Evolutionary conservation across 2,329 filamentous ascomycete genomes (phyloP), one percentile per base, ranked within the genome.

Genomic region (Leptographium procerum): DNA sequence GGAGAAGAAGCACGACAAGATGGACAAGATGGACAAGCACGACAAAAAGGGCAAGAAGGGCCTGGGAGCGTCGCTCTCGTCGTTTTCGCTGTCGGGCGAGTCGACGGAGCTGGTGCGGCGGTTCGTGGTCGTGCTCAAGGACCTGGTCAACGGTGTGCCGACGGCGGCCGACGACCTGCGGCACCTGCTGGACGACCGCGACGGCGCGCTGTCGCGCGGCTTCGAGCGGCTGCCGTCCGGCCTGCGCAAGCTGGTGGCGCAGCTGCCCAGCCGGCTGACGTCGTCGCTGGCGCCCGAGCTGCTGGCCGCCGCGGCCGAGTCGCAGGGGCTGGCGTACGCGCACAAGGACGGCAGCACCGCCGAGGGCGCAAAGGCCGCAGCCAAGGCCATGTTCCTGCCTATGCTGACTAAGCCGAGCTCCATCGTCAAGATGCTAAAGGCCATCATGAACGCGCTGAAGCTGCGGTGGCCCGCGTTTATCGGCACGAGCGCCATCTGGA

Each of bases 141-240:
- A 99, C 69, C 81, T 96, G 19, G 83, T 94, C 66, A 91, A 91
- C 69, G 94, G 94, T 61, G 94, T 90, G 1, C 94, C 94, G 3
- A 96, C 92, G 0, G 94, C 94, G 3, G 96, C 95, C 71, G 81
- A 87, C 67, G 94, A 99, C 69, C 85, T 99, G n/a, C 84, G 77
- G 3, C 66, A 68, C 16, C 77, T 87, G 26, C 71, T 86, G 50
- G 80, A 85, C 60, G 81, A 85, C 67, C 77, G 77, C 61, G 81
- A 86, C 66, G 79, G 80, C 60, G 73, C 77, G n/a, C 74, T 86
- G n/a, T 74, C 77, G 47, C 76, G 77, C 59, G 77, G 77, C 60
- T 86, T 81, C 66, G 82, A 84, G 59, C 79, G 84, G 62, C 80
- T 97, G 51, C 92, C 92, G 0, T 77, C 78, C 0, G 89, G 89